These are phyloP conservation scores for Stipa capillata DNA, from an alignment of 176 grass and related monocot genomes.

Conservation along the genomic window DNA sequence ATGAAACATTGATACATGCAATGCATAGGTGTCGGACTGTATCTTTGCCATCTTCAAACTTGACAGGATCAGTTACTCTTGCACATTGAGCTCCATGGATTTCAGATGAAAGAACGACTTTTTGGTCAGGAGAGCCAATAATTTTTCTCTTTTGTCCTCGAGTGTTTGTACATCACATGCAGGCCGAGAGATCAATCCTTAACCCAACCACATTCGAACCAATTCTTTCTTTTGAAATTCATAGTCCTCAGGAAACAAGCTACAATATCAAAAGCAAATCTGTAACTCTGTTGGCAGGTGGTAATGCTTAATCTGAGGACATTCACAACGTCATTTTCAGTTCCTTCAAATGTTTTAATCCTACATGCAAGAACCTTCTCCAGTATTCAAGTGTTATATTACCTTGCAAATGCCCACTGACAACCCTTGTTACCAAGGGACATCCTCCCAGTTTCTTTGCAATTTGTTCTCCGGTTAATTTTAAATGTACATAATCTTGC, in stretches of 20 bases:
- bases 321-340: slow-evolving; percentile 23
- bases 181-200: slow-evolving; percentile 18
- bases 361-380: slow-evolving; percentile 16
- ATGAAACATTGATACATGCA: not conserved
- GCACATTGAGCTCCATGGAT: not conserved
- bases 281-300: slow-evolving; percentile 34
- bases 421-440: slow-evolving; percentile 47
- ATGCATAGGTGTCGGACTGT: not conserved
- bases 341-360: not conserved
- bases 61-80: not conserved
- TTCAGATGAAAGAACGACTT: slow-evolving; percentile 52
- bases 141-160: slow-evolving; percentile 13
- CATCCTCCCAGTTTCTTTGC: slow-evolving; percentile 25
- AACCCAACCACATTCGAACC: slow-evolving; percentile 41
- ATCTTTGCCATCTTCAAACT: not conserved
- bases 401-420: slow-evolving; percentile 19
- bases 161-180: not conserved
- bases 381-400: not conserved
- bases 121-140: slow-evolving; percentile 23
- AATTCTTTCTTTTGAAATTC: slow-evolving; percentile 4
- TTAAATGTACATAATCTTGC: not conserved
- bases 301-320: slow-evolving; percentile 30
- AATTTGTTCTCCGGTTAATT: slow-evolving; percentile 16
- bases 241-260: slow-evolving; percentile 27
- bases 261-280: slow-evolving; percentile 53